Evolutionary conservation across 495 filamentous ascomycete genomes (phyloP).

Genomic region (Lasiosphaeria hispida): DNA sequence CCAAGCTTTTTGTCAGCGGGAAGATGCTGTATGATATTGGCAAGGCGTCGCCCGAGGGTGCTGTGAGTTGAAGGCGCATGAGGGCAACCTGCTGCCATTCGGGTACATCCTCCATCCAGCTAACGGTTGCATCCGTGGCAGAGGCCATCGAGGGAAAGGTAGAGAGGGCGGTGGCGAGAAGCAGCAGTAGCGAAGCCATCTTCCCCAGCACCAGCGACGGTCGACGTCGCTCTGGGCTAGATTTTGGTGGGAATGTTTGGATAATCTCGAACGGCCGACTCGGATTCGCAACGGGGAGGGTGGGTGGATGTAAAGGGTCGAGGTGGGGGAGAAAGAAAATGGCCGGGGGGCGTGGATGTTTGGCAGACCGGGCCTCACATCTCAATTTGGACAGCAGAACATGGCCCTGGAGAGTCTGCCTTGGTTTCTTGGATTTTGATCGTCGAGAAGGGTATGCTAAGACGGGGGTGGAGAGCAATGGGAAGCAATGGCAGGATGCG

Average conservation of each 20-base stretch:
- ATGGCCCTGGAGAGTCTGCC: conserved; percentile 20
- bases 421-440: conserved; percentile 31
- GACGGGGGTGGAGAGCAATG: conserved; percentile 15
- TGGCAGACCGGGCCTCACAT: conserved; percentile 24
- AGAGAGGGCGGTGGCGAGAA: conserved; percentile 25
- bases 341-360: conserved; percentile 18
- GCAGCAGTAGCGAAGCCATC: conserved; percentile 31
- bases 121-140: conserved; percentile 32
- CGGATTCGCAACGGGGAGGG: conserved; percentile 15
- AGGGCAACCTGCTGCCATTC: conserved; percentile 29
- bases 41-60: conserved; percentile 26
- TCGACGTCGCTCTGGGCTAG: conserved; percentile 40
- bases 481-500: conserved; percentile 17
- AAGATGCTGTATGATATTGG: conserved; percentile 36
- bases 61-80: conserved; percentile 36
- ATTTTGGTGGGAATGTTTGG: conserved; percentile 17
- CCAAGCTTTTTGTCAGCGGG: conserved; percentile 39
- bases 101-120: conserved; percentile 26
- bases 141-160: conserved; percentile 12
- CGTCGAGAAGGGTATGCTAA: conserved; percentile 30
- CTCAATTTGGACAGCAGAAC: conserved; percentile 21
- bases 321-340: conserved; percentile 14
- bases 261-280: conserved; percentile 17
- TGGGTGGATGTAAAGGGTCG: conserved; percentile 18
- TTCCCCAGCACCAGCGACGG: conserved; percentile 35